Conservation (phyloP, 345 rosid species). For the Alliaria petiolata region DNA sequence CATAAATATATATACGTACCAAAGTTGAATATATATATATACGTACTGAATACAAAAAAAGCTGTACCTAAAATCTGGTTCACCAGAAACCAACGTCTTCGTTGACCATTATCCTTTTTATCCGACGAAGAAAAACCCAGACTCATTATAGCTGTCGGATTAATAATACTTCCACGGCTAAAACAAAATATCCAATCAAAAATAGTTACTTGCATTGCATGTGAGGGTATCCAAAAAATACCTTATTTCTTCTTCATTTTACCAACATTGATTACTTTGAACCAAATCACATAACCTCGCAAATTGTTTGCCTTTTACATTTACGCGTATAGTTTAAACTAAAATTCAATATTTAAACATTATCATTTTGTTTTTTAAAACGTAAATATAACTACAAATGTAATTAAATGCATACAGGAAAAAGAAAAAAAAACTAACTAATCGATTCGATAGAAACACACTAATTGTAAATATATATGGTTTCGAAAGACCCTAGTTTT, state of each 20-base stretch:
- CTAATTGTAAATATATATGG: no score
- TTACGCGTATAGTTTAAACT: no score
- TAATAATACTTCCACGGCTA: neutral
- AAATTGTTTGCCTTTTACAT: no score
- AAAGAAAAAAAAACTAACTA: no score
- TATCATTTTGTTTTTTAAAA: no score
- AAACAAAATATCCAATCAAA: neutral
- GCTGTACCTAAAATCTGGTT: constrained; percentile 13
- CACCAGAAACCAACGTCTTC: constrained; percentile 8
- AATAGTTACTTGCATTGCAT: neutral
- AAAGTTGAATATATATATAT: neutral
- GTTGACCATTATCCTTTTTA: constrained; percentile 3
- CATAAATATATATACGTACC: neutral
- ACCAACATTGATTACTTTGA: neutral
- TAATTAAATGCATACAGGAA: no score
- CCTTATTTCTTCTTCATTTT: neutral
- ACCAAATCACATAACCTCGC: neutral
- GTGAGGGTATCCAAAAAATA: neutral
- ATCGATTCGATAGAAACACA: no score
- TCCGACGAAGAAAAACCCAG: neutral
- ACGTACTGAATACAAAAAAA: constrained; percentile 3
- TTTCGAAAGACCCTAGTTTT: neutral
- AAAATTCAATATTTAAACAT: no score
- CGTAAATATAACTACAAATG: no score
- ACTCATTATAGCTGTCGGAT: neutral